A percentile compares a stretch with the other conserved stretches of the same genome.
phyloP scores from a whole-genome alignment of 108 stramenopile genomes.

The Ochromonas danica region DNA sequence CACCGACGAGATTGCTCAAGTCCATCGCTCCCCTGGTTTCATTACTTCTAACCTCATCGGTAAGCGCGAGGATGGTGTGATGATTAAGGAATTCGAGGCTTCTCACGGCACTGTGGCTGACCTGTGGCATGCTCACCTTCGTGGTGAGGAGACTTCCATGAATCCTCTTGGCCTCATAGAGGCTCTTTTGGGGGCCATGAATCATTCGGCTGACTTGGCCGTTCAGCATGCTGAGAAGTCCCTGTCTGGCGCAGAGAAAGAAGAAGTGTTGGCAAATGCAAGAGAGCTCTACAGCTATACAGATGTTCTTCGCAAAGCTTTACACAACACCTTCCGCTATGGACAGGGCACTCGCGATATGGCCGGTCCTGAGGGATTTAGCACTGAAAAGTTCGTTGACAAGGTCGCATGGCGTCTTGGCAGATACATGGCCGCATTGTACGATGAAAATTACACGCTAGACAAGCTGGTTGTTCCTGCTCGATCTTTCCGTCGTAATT shows the following conservation, averaged over 20 bases:
- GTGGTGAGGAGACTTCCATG: slow-evolving; percentile 88
- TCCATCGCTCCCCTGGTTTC: slow-evolving; percentile 95
- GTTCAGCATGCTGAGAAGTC: slow-evolving; percentile 63
- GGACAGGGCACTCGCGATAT: slow-evolving; percentile 93
- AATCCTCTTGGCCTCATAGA: slow-evolving; percentile 93
- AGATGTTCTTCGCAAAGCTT: slow-evolving; percentile 69
- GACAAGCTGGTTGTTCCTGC: slow-evolving; percentile 70
- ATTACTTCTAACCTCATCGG: slow-evolving; percentile 94
- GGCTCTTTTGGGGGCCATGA: slow-evolving; percentile 90
- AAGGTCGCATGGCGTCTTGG: slow-evolving; percentile 87
- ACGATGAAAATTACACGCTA: slow-evolving; percentile 69
- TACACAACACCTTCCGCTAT: slow-evolving; percentile 93
- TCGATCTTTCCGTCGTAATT: slow-evolving; percentile 67
- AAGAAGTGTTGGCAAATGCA: slow-evolving; percentile 31
- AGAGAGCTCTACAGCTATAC: slow-evolving; percentile 70
- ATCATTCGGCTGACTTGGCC: slow-evolving; percentile 70
- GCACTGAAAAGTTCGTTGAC: slow-evolving; percentile 85
- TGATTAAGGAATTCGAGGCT: slow-evolving; percentile 88
- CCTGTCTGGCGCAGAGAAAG: background rate
- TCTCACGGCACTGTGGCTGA: slow-evolving; percentile 94
- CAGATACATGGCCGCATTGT: slow-evolving; percentile 71
- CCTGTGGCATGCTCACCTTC: slow-evolving; percentile 87
- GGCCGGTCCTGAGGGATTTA: slow-evolving; percentile 85
- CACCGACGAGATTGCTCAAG: slow-evolving; percentile 95
- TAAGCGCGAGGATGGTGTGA: slow-evolving; percentile 75